Percentiles rank a stretch among this genome's conserved stretches.
Conservation (phyloP, 371 early-diverging fungal species). For the Batkoa obscura region DNA sequence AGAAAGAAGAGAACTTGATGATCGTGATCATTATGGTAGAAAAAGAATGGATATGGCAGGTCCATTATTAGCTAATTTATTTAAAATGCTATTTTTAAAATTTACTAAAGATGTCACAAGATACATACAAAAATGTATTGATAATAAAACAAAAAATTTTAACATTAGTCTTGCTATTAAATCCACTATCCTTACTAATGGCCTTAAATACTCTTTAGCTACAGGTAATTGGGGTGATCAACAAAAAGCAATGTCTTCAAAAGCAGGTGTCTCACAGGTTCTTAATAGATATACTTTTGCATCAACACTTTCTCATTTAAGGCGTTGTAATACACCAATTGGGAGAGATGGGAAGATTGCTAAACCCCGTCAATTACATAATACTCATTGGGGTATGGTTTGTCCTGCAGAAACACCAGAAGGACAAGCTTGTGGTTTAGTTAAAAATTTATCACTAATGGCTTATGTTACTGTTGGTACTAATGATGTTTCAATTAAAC, state of each 20-base stretch:
- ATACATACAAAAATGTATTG: slow-evolving; percentile 88
- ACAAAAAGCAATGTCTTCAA: slow-evolving; percentile 80
- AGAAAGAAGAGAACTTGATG: slow-evolving; percentile 87
- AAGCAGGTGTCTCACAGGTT: slow-evolving; percentile 99
- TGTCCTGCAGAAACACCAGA: slow-evolving; percentile 99
- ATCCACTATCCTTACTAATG: slow-evolving; percentile 86
- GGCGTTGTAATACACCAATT: slow-evolving; percentile 98
- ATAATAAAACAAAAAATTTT: slow-evolving; percentile 77
- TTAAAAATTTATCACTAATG: slow-evolving; percentile 99
- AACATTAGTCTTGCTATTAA: slow-evolving; percentile 83
- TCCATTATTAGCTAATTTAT: slow-evolving; percentile 83
- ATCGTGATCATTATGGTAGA: slow-evolving; percentile 99
- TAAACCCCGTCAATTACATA: slow-evolving; percentile 98
- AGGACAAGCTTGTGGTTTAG: slow-evolving; percentile 99
- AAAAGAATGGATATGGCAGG: slow-evolving; percentile 99
- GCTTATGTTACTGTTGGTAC: slow-evolving; percentile 93
- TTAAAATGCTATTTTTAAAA: slow-evolving; percentile 87
- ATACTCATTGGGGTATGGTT: slow-evolving; percentile 99
- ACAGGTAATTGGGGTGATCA: slow-evolving; percentile 99
- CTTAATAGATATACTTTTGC: slow-evolving; percentile 98
- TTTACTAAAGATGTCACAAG: slow-evolving; percentile 84
- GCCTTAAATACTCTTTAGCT: slow-evolving; percentile 92
- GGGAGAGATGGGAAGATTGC: slow-evolving; percentile 98
- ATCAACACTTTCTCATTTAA: slow-evolving; percentile 94
- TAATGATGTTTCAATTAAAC: slow-evolving; percentile 56